Percentiles rank a stretch among this genome's conserved stretches.
These are phyloP conservation scores for Vicia sativa DNA, from an alignment of 306 rosid species.

Conservation along the genomic window DNA sequence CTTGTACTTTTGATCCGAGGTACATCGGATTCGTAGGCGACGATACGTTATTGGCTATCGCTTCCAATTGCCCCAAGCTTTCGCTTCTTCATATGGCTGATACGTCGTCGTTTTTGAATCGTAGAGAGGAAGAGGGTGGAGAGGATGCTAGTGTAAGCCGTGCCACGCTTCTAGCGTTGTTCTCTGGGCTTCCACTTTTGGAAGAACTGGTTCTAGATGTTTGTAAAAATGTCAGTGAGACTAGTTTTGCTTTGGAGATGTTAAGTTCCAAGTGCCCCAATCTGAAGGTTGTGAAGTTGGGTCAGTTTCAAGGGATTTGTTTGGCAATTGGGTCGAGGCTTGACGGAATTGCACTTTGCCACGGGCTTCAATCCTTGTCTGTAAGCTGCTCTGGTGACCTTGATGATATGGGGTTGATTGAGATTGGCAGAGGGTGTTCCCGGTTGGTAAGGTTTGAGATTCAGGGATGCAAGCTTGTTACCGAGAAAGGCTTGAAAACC, in stretches of 20 bases:
- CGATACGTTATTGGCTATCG: constrained; percentile 55
- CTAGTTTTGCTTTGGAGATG: constrained; percentile 71
- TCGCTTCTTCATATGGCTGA: constrained; percentile 72
- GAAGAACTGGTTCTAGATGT: constrained; percentile 87
- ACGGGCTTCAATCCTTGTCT: constrained; percentile 68
- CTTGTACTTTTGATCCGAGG: constrained; percentile 82
- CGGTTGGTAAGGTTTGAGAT: constrained; percentile 62
- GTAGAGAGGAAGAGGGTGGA: constrained; percentile 61
- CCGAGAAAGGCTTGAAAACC: constrained; percentile 72
- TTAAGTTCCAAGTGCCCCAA: constrained; percentile 67
- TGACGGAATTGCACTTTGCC: constrained; percentile 82
- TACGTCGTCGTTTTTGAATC: constrained; percentile 58
- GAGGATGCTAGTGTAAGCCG: constrained; percentile 73
- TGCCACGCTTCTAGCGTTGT: constrained; percentile 56
- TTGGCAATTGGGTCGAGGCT: constrained; percentile 69
- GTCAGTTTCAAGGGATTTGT: constrained; percentile 86
- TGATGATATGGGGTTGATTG: constrained; percentile 89
- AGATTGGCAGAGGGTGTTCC: constrained; percentile 85
- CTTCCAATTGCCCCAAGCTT: constrained; percentile 68
- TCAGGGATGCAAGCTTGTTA: constrained; percentile 72
- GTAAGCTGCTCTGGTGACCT: constrained; percentile 71
- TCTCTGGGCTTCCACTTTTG: constrained; percentile 66
- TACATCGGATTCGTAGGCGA: constrained; percentile 79
- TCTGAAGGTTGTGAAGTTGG: constrained; percentile 66
- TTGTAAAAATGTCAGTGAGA: constrained; percentile 73